Evolutionary conservation across 1,284 basidiomycete species (phyloP), one percentile per base, ranked within the genome.

Genomic region (Tremellales sp.): DNA sequence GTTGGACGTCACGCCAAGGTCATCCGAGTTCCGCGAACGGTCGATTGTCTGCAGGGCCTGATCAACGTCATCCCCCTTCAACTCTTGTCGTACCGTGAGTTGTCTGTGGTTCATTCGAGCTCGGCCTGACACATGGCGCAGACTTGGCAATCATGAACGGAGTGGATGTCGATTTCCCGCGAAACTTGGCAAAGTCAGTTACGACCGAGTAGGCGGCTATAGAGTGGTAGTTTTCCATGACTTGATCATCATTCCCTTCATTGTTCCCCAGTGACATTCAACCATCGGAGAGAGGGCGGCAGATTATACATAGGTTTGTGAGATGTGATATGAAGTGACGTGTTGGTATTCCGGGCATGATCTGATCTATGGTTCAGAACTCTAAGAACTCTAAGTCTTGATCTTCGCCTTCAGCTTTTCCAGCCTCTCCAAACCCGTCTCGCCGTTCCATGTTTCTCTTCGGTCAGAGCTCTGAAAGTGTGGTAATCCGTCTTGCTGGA

Each of bases 31-130:
- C 90, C 90, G 49, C 81, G 82, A 75, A 95, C 94, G 7, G 84
- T 95, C 50, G 95, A 98, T 75, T 92, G 85, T 67, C 77, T 98
- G 47, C 95, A 99, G 76, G 95, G 95, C 40, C 73, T 99, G 56
- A 75, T 99, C 74, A 98, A 97, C 75, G 88, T 99, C 73, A 86
- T 98, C 54, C 94, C 95, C 34, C 79, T 98, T 54, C 95, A 99
- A 74, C 78, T 98, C 50, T 80, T 99, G 53, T 91, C 87, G 53
- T 99, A 99, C 76, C 93, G 66, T 69, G 29, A 60, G 63, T 58
- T 7, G 6, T 31, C 5, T 16, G 8, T 32, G 24, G 9, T n/a
- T 19, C 18, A 24, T n/a, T 27, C 31, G 24, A 28, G 28, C 16
- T 26, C 9, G 14, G 19, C 29, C 35, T 47, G 32, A 50, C 32